A percentile compares a stretch with the other conserved stretches of the same genome.
Evolutionary conservation across 495 filamentous ascomycete species (phyloP).

Genomic region (Schizothecium vesticola): DNA sequence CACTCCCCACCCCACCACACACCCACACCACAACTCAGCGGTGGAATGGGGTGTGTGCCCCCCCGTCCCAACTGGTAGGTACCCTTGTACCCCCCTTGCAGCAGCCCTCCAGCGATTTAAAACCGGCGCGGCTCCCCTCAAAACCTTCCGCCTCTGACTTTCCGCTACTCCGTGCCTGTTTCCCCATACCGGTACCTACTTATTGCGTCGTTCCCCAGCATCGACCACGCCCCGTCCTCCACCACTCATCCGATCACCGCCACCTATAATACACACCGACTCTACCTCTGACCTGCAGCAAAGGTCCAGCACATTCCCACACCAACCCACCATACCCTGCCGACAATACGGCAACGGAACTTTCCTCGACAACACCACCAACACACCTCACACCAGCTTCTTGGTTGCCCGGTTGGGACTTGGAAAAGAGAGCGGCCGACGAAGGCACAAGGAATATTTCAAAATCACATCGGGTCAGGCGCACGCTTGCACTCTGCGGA

Average conservation of each 20-base stretch:
- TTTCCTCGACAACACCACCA: neutral
- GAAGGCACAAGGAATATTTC: neutral
- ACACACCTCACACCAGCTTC: neutral
- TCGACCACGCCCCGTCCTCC: conserved; percentile 15
- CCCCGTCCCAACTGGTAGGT: neutral
- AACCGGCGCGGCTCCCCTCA: conserved; percentile 32
- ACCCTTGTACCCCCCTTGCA: conserved; percentile 15
- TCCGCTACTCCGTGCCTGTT: conserved; percentile 18
- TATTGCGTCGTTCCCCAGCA: conserved; percentile 26
- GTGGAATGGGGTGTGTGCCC: neutral
- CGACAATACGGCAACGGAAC: neutral
- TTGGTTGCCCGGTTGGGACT: conserved; percentile 19
- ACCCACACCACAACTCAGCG: neutral
- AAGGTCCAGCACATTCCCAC: conserved; percentile 4
- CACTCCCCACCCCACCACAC: conserved; percentile 14
- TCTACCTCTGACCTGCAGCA: neutral
- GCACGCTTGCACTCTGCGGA: conserved; percentile 6
- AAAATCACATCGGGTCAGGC: conserved; percentile 6
- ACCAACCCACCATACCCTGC: neutral
- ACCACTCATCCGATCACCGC: conserved; percentile 9
- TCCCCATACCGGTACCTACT: conserved; percentile 23
- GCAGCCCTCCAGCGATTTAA: conserved; percentile 31
- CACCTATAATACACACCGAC: conserved; percentile 6
- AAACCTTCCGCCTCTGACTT: conserved; percentile 23
- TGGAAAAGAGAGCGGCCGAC: neutral